Base-by-base conservation (phyloP, 306 rosid species). In the Cucumis melo region DNA sequence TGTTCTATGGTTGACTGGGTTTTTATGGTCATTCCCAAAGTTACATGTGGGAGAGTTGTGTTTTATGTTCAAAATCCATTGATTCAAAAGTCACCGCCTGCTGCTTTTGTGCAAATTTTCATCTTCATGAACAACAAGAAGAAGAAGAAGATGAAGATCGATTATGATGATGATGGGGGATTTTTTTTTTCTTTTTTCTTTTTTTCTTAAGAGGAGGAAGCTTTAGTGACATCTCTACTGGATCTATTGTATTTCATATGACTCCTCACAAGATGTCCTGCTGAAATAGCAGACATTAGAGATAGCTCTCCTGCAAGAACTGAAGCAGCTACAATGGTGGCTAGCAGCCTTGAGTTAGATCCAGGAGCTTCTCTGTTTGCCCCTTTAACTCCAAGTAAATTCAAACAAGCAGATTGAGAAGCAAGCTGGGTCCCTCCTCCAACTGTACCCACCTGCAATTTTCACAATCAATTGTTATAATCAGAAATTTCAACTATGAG, bases 211-310 rank as follows among this genome's bases (percentile, higher is more conserved):
- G 70, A 41, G 51, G 78, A 75, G 62, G 73, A 56, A 78, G 56
- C 29, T 7, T 29, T 54, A 10, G 56, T 32, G 65, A 78, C 42
- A 41, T 65, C 80, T 78, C 73, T 66, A 55, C 80, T 53, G 15
- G 80, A 78, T 62, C 80, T 78, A 66, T 78, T 78, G 80, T 78
- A 78, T 13, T 78, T 78, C 80, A 78, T 78, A n/a, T 78, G 80
- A 50, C 80, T 78, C 53, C 29, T 66, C 54, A 78, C 80, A 8
- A 78, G 75, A 20, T 78, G 80, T 39, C 80, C 80, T 4, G 80
- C 80, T 34, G 80, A 56, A 54, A 78, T 62, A n/a, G 80, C 80
- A 63, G 80, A 78, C 75, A 78, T 78, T 0, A 78, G 80, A 34
- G 80, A 78, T 5, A 78, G 57, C 67, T 78, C 80, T 19, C 80